phyloP scores from a whole-genome alignment of 2,329 filamentous ascomycete species.

The Periconia macrospinosa region DNA sequence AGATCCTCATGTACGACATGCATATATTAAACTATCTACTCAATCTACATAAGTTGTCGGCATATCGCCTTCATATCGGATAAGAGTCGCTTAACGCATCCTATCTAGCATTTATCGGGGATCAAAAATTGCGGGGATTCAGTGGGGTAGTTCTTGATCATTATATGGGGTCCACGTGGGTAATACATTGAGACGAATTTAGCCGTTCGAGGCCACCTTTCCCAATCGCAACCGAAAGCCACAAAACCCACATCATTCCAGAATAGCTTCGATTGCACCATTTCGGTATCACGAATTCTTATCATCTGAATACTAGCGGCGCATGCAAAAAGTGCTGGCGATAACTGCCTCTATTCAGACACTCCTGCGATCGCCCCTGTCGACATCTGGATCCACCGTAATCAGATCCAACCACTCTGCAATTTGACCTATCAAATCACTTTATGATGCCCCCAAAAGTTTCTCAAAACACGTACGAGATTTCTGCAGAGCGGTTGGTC shows the following conservation, averaged over 20 bases:
- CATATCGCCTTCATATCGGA: no score
- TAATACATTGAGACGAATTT: constrained; percentile 24
- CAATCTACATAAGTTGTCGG: no score
- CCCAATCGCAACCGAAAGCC: constrained; percentile 2
- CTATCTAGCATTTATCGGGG: no score
- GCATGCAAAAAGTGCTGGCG: background rate
- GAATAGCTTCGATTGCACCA: background rate
- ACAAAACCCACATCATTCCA: constrained; percentile 4
- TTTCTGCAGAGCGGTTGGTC: constrained; percentile 17
- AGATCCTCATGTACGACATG: no score
- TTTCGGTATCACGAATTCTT: background rate
- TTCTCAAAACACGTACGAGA: constrained; percentile 21
- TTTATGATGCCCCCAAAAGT: constrained; percentile 10
- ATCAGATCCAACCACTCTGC: background rate
- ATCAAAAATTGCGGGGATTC: background rate
- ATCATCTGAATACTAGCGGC: background rate
- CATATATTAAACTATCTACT: no score
- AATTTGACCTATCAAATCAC: background rate
- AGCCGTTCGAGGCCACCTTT: constrained; percentile 28
- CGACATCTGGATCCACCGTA: background rate
- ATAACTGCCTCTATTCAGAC: background rate
- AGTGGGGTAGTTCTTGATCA: background rate
- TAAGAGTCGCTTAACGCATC: no score
- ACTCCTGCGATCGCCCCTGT: background rate
- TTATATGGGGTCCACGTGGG: background rate